Conservation (phyloP, 306 rosid species). For the Malus domestica region DNA sequence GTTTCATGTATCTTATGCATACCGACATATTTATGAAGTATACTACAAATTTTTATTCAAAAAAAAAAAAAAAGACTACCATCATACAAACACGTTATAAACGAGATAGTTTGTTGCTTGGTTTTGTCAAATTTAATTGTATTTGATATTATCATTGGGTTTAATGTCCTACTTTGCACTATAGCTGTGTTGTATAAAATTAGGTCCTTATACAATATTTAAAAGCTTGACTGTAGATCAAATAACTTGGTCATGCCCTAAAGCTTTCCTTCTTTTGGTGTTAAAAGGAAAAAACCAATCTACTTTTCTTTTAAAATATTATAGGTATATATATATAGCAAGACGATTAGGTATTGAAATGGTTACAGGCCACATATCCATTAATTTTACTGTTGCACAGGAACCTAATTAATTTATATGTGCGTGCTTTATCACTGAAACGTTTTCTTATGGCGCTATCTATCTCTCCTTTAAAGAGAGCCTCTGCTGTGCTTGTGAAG, state of each 20-base stretch:
- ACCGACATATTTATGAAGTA: too few relatives aligned
- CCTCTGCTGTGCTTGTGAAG: background rate
- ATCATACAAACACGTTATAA: too few relatives aligned
- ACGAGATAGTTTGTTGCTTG: too few relatives aligned
- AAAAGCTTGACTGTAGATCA: constrained; percentile 2
- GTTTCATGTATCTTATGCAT: too few relatives aligned
- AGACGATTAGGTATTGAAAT: background rate
- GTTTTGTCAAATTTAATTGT: too few relatives aligned
- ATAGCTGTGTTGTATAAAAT: background rate
- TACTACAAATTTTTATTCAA: too few relatives aligned
- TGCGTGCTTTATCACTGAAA: background rate
- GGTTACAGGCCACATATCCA: background rate
- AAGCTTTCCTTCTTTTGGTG: background rate
- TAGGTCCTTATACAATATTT: background rate
- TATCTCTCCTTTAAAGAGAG: background rate
- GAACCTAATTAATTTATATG: background rate
- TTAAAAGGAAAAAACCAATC: background rate
- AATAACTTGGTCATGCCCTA: background rate
- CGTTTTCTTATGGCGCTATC: background rate
- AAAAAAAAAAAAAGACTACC: too few relatives aligned
- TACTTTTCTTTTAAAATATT: background rate
- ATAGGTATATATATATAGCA: background rate
- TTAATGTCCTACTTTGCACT: background rate
- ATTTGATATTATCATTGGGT: background rate
- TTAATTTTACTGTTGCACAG: background rate